These are phyloP conservation scores for Pseudogymnoascus sp. DNA, from an alignment of 2,329 filamentous ascomycete species.

Conservation along the genomic window DNA sequence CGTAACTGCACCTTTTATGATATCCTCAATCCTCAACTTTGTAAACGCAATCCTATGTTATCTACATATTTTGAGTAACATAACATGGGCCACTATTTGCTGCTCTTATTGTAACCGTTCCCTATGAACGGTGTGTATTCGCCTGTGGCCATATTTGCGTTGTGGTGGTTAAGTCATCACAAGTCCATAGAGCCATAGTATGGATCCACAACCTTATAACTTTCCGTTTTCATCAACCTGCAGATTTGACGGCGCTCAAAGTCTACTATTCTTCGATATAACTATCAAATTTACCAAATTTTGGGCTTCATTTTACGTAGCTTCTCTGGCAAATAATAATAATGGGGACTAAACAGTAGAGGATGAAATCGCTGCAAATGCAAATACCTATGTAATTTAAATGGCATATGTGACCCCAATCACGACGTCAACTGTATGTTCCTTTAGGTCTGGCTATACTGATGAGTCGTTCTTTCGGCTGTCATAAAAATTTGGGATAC, in stretches of 20 bases:
- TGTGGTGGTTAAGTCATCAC: constrained; percentile 1
- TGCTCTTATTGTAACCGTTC: constrained; percentile 2
- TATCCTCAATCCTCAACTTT: background rate
- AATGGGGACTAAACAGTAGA: background rate
- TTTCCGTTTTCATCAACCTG: constrained; percentile 5
- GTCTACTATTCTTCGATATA: background rate
- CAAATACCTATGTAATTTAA: background rate
- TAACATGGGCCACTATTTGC: background rate
- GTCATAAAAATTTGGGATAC: constrained; percentile 3
- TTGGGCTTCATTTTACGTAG: background rate
- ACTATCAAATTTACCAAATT: background rate
- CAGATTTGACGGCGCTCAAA: background rate
- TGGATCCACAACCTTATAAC: constrained; percentile 6
- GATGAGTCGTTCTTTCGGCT: background rate
- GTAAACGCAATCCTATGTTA: background rate
- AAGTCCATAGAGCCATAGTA: background rate
- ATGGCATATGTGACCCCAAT: background rate
- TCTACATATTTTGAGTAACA: constrained; percentile 4
- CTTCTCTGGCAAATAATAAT: background rate
- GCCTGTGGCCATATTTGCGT: background rate
- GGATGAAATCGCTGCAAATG: background rate
- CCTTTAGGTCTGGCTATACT: background rate
- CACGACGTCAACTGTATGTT: background rate
- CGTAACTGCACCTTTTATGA: background rate
- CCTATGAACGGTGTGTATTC: background rate